Conservation (phyloP, 169 alveolate genomes). For the Plasmodium gonderi region DNA sequence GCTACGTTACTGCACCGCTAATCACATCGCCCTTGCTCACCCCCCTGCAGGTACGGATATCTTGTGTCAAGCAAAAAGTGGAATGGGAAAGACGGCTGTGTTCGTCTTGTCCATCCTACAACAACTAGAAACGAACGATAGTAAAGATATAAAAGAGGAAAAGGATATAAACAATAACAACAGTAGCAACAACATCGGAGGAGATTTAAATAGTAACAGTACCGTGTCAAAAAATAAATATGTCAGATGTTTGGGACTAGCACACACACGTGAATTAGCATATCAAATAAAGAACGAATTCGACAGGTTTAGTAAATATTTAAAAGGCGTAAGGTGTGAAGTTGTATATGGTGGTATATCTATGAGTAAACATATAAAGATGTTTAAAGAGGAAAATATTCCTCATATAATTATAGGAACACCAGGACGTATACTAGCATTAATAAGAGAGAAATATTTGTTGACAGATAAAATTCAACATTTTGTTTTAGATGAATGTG, state of each 20-base stretch:
- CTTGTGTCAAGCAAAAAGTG: conserved; percentile 99
- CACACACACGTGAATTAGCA: conserved; percentile 99
- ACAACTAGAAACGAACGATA: conserved; percentile 93
- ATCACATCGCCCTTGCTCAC: neutral
- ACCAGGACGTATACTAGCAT: conserved; percentile 99
- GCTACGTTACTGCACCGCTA: neutral
- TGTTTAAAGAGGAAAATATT: conserved; percentile 93
- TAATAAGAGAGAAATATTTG: conserved; percentile 93
- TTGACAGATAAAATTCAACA: conserved; percentile 94
- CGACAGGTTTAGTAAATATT: conserved; percentile 96
- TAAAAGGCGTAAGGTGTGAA: conserved; percentile 94
- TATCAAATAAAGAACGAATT: conserved; percentile 99
- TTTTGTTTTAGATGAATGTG: conserved; percentile 99
- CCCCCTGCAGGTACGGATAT: conserved; percentile 94
- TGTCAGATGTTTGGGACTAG: conserved; percentile 93
- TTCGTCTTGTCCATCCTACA: conserved; percentile 98
- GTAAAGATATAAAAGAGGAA: conserved; percentile 82
- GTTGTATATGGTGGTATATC: conserved; percentile 99
- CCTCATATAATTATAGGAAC: conserved; percentile 99
- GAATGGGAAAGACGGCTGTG: conserved; percentile 99
- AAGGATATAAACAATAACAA: conserved; percentile 69
- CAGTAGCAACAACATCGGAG: conserved; percentile 77
- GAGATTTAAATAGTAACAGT: conserved; percentile 67
- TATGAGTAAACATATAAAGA: conserved; percentile 92
- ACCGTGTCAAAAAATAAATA: conserved; percentile 76